Evolutionary conservation across 2,329 filamentous ascomycete species (phyloP).

Genomic region (Falciphora oryzae): DNA sequence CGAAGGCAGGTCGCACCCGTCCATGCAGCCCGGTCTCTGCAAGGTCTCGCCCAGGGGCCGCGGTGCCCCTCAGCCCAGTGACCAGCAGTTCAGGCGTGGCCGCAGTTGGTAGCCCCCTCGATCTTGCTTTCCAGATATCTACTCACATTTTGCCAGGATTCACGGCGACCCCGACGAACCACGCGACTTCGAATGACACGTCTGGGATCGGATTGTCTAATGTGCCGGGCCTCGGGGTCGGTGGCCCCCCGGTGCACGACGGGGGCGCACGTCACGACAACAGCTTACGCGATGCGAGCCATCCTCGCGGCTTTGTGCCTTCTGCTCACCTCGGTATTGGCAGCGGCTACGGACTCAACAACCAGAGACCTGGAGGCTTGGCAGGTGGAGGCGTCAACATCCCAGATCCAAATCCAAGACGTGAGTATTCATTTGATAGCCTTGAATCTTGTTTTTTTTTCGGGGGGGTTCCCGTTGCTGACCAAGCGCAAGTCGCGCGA

Average conservation of each 20-base stretch:
- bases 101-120: too few relatives aligned
- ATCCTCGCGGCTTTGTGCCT: background rate
- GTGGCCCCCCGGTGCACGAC: background rate
- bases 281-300: too few relatives aligned
- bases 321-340: background rate
- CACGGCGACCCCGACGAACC: too few relatives aligned
- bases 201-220: background rate
- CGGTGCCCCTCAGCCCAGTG: too few relatives aligned
- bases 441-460: too few relatives aligned
- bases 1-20: background rate
- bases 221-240: background rate
- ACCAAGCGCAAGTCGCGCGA: too few relatives aligned
- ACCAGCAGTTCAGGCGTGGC: too few relatives aligned
- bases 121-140: too few relatives aligned
- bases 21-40: too few relatives aligned
- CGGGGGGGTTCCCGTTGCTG: too few relatives aligned
- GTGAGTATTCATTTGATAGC: background rate
- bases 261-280: background rate
- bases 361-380: background rate
- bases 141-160: too few relatives aligned
- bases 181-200: background rate
- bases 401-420: background rate
- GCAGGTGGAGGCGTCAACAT: background rate
- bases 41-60: too few relatives aligned
- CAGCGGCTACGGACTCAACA: background rate